Conservation (phyloP, 164 flowering plant genomes). For the Vitis amurensis region DNA sequence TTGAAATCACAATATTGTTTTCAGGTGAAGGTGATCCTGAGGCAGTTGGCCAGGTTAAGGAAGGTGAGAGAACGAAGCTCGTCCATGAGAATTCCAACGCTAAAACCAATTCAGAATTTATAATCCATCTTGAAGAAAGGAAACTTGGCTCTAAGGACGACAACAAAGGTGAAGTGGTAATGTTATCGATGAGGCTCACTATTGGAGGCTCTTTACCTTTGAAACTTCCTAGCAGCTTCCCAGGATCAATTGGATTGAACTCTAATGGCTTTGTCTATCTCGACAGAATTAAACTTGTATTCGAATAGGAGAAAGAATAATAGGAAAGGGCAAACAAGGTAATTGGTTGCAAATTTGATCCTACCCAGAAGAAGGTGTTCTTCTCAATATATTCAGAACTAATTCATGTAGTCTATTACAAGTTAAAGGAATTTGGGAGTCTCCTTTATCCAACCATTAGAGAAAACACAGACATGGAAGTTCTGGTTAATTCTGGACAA, state of each 20-base stretch:
- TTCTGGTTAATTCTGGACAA: slow-evolving; percentile 83
- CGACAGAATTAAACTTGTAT: slow-evolving; percentile 60
- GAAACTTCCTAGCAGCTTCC: slow-evolving; percentile 67
- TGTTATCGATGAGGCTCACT: slow-evolving; percentile 56
- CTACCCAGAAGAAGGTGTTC: slow-evolving; percentile 64
- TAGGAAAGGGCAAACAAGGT: slow-evolving; percentile 67
- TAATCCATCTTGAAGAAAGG: slow-evolving; percentile 35
- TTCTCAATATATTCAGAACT: slow-evolving; percentile 74
- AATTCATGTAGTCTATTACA: slow-evolving; percentile 67
- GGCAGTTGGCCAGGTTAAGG: slow-evolving; percentile 11
- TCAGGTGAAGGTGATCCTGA: slow-evolving; percentile 17
- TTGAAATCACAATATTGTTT: slow-evolving; percentile 63
- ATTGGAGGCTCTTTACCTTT: slow-evolving; percentile 46
- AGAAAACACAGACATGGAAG: slow-evolving; percentile 49
- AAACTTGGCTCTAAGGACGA: slow-evolving; percentile 32
- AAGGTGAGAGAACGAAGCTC: slow-evolving; percentile 65
- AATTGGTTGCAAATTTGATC: slow-evolving; percentile 87
- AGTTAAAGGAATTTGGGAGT: slow-evolving; percentile 56
- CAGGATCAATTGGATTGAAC: slow-evolving; percentile 73
- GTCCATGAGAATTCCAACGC: slow-evolving; percentile 37
- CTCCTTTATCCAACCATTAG: slow-evolving; percentile 87
- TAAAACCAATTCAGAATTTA: slow-evolving; percentile 32
- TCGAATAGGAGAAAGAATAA: slow-evolving; percentile 47
- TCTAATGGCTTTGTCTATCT: slow-evolving; percentile 77
- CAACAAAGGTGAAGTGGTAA: slow-evolving; percentile 18